Base-by-base conservation (phyloP, 306 rosid species). In the Comarum palustre region DNA sequence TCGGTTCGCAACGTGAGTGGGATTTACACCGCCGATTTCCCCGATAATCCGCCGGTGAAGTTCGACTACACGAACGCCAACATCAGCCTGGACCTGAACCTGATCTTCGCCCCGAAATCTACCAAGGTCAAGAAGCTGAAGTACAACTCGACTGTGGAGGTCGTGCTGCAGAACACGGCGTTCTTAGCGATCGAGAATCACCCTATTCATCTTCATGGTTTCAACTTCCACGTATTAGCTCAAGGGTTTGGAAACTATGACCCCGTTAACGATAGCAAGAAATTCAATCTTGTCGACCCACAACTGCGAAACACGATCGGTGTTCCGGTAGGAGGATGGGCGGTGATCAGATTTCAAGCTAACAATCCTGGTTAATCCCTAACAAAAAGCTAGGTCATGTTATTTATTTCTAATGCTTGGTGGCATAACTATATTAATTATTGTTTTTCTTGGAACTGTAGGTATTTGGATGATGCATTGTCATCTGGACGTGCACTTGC, bases 311-410 rank as follows among this genome's bases (percentile, higher is more conserved):
- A 92, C 75, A 89, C 97, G 1, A 69, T 92, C 38, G 75, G 89
- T 7, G 93, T 89, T 41, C 93, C 93, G 0, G 55, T 55, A 0
- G 96, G 92, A 45, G 96, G 93, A 2, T 92, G 96, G 97, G 79
- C 86, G 2, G 87, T 76, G 0, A 73, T 84, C 24, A 73, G 85
- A 52, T 84, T 84, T 62, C 70, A 36, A 76, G 85, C 83, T 20
- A 79, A 81, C 60, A 86, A 82, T 89, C 80, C 88, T 17, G 66
- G 92, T 73, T 67, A 36, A 39, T 39, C 65, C n/a, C 65, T 59
- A 29, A 59, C 6, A 17, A 29, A 29, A 59, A 25, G n/a, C 39
- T 13, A 10, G n/a, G 1, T 7, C 20, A 5, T 6, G 48, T 24
- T 55, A 55, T 58, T 25, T 5, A 5, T 58, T 58, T 58, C 9